These are phyloP conservation scores for Hymenoscyphus scutula DNA, from an alignment of 2,329 filamentous ascomycete genomes.

Conservation along the genomic window DNA sequence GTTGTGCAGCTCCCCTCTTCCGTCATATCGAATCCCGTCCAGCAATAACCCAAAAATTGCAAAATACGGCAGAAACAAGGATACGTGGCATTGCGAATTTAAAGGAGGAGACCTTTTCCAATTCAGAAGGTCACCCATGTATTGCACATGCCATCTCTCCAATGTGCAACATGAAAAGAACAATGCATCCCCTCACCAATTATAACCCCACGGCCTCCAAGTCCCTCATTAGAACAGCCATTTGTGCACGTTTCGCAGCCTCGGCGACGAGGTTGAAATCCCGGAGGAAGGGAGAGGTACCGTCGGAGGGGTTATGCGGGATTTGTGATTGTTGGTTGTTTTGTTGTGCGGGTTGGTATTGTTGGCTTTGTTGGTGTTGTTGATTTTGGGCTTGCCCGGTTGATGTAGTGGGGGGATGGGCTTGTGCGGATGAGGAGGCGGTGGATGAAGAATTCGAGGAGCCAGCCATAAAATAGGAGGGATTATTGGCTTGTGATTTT, in stretches of 20 bases:
- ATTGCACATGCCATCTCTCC: not conserved
- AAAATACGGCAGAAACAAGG: not conserved
- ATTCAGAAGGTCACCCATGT: not conserved
- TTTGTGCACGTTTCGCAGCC: slow-evolving; percentile 88
- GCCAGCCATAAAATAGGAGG: slow-evolving; percentile 28
- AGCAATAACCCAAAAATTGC: not conserved
- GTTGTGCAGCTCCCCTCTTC: not conserved
- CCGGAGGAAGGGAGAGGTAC: slow-evolving; percentile 64
- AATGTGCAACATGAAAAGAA: not conserved
- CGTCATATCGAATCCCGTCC: not conserved
- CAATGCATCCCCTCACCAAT: not conserved
- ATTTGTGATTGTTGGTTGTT: slow-evolving; percentile 19
- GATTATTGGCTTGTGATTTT: slow-evolving; percentile 16
- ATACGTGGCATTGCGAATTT: not conserved
- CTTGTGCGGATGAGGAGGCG: slow-evolving; percentile 23
- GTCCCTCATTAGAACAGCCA: slow-evolving; percentile 84
- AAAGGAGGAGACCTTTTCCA: not conserved
- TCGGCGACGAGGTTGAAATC: slow-evolving; percentile 87
- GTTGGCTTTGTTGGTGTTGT: slow-evolving; percentile 30
- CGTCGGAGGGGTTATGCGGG: slow-evolving; percentile 40
- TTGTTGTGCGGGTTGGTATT: slow-evolving; percentile 16
- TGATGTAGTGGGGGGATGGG: slow-evolving; percentile 24
- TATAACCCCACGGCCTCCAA: slow-evolving; percentile 54
- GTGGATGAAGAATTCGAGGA: slow-evolving; percentile 26
- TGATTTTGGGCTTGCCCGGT: slow-evolving; percentile 19